A percentile compares a stretch with the other conserved stretches of the same genome.
phyloP scores from a whole-genome alignment of 73 alveolate species.

The Paramecium bursaria region DNA sequence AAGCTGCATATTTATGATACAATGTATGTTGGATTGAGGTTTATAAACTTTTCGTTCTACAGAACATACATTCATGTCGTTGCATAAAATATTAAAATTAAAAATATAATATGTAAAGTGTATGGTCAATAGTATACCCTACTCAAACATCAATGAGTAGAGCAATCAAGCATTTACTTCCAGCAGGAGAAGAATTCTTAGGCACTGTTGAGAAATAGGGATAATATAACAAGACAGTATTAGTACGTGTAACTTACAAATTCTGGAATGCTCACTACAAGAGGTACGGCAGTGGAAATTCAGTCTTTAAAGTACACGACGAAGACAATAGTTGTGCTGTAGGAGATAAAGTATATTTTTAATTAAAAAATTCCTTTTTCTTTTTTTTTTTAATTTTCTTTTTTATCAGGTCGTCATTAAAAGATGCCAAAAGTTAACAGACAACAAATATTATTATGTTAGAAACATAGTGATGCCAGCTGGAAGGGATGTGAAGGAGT shows the following conservation, averaged over 20 bases:
- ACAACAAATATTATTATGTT: constrained; percentile 23
- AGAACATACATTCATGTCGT: no score
- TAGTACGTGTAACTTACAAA: constrained; percentile 42
- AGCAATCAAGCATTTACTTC: constrained; percentile 24
- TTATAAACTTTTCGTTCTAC: background rate
- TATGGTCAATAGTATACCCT: constrained; percentile 47
- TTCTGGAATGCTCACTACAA: constrained; percentile 43
- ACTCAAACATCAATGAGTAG: constrained; percentile 1
- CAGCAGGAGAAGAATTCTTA: constrained; percentile 53
- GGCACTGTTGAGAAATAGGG: constrained; percentile 38
- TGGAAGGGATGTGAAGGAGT: background rate
- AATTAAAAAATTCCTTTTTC: no score
- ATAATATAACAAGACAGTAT: no score
- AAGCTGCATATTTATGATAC: constrained; percentile 67
- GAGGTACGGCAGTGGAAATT: background rate
- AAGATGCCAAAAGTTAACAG: constrained; percentile 11
- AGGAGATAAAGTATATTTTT: constrained; percentile 56
- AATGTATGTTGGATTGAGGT: constrained; percentile 38
- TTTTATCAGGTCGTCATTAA: background rate
- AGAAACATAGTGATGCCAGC: constrained; percentile 52
- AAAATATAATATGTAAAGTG: constrained; percentile 21
- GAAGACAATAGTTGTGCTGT: constrained; percentile 51
- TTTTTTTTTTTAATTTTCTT: no score
- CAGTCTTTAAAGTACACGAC: constrained; percentile 27
- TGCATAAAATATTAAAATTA: constrained; percentile 34